phyloP scores from a whole-genome alignment of 208 protist species.

The Acanthamoeba lugdunensis region DNA sequence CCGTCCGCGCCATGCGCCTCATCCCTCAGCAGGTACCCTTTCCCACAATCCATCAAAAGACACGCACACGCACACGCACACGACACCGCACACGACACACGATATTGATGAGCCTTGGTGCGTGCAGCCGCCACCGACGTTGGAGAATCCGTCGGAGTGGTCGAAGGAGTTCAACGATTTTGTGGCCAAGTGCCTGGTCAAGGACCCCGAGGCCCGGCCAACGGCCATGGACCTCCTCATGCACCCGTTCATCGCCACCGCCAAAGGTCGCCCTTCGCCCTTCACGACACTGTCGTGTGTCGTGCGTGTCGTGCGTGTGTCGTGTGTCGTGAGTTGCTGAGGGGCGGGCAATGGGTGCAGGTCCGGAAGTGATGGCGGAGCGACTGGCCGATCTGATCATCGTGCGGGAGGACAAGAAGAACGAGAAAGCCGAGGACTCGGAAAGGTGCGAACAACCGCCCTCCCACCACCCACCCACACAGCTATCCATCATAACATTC shows the following conservation, averaged over 20 bases:
- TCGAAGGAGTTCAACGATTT: slow-evolving; percentile 58
- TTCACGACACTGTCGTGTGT: background rate
- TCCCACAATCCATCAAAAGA: too few species aligned
- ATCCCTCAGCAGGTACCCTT: slow-evolving; percentile 36
- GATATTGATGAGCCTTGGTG: background rate
- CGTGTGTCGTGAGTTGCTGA: background rate
- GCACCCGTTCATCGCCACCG: slow-evolving; percentile 51
- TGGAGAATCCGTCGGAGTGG: slow-evolving; percentile 27
- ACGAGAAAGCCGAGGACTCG: background rate
- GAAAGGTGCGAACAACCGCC: background rate
- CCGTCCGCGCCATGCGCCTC: slow-evolving; percentile 30
- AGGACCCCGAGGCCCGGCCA: slow-evolving; percentile 48
- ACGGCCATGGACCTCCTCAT: slow-evolving; percentile 73
- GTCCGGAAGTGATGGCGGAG: slow-evolving; percentile 33
- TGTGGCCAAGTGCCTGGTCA: slow-evolving; percentile 43
- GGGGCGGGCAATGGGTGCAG: background rate
- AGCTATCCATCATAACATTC: too few species aligned
- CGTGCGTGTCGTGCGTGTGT: background rate
- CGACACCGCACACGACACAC: too few species aligned
- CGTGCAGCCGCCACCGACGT: slow-evolving; percentile 30
- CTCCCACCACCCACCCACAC: too few species aligned
- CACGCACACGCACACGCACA: too few species aligned
- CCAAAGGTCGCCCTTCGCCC: background rate
- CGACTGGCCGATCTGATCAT: background rate
- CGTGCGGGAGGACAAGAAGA: slow-evolving; percentile 27